Conservation (phyloP, 78 protist genomes). For the Salpingoeca rosetta region DNA sequence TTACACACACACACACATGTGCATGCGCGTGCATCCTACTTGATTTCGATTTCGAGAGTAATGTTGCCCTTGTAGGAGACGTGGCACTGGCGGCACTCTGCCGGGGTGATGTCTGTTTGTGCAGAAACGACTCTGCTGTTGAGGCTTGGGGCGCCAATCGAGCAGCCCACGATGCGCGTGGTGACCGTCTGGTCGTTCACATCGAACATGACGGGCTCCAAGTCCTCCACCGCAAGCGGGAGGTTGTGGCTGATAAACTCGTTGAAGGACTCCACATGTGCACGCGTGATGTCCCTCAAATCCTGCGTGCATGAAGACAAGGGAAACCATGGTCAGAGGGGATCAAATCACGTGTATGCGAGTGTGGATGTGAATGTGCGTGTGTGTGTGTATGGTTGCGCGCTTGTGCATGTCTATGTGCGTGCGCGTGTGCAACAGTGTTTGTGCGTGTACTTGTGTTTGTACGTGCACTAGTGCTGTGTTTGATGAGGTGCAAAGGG, state of each 20-base stretch:
- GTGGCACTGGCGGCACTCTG: slow-evolving; percentile 23
- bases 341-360: not conserved
- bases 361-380: not conserved
- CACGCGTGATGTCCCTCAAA: not conserved
- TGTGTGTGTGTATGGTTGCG: not conserved
- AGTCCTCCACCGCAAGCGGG: not conserved
- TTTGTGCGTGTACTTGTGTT: too few relatives aligned
- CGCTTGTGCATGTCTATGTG: too few relatives aligned
- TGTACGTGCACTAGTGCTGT: too few relatives aligned
- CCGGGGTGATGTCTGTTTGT: not conserved
- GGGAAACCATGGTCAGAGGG: not conserved
- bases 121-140: not conserved
- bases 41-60: not conserved
- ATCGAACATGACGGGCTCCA: not conserved
- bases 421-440: too few relatives aligned
- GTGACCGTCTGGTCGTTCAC: not conserved
- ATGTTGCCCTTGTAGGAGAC: not conserved
- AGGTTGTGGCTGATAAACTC: not conserved
- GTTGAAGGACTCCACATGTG: slow-evolving; percentile 11
- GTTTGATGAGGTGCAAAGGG: too few relatives aligned
- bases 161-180: not conserved
- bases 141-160: not conserved
- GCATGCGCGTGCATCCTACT: not conserved
- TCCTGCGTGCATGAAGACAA: not conserved
- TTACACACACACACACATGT: not conserved